phyloP scores from a whole-genome alignment of 129 eudicot species.

The Saposhnikovia divaricata region DNA sequence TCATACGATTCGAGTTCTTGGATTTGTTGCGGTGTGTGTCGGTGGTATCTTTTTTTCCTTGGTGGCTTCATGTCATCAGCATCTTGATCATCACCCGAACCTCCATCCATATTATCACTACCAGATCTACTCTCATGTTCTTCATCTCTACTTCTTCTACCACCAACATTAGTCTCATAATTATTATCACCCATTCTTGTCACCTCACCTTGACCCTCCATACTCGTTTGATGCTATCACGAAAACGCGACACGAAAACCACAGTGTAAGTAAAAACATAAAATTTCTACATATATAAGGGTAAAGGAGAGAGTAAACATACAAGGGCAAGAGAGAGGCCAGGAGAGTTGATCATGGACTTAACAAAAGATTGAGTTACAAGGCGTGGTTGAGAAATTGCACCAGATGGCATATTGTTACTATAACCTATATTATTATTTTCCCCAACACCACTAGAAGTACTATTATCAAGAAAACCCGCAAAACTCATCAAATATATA shows the following conservation, averaged over 20 bases:
- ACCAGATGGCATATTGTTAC: slow-evolving; percentile 47
- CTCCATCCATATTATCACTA: slow-evolving; percentile 90
- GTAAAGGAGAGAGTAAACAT: neutral
- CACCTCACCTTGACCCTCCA: slow-evolving; percentile 75
- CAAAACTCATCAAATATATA: slow-evolving; percentile 79
- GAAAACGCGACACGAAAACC: neutral
- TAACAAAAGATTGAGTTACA: slow-evolving; percentile 33
- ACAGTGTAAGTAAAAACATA: neutral
- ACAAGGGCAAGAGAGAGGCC: slow-evolving; percentile 98
- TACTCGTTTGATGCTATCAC: slow-evolving; percentile 44
- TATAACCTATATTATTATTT: slow-evolving; percentile 30
- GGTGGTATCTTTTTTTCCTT: slow-evolving; percentile 87
- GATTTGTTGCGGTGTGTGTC: slow-evolving; percentile 98
- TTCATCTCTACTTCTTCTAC: slow-evolving; percentile 76
- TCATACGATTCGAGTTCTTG: slow-evolving; percentile 85
- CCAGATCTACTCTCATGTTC: slow-evolving; percentile 99
- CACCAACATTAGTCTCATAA: slow-evolving; percentile 30
- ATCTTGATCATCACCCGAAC: slow-evolving; percentile 84
- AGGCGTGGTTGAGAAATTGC: slow-evolving; percentile 48
- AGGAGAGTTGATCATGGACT: slow-evolving; percentile 75
- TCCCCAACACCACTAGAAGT: slow-evolving; percentile 53
- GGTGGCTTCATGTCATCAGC: slow-evolving; percentile 71
- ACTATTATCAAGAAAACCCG: slow-evolving; percentile 78
- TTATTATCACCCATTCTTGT: slow-evolving; percentile 50
- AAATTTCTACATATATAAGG: neutral